A percentile compares a stretch with the other conserved stretches of the same genome.
Evolutionary conservation across 2,329 filamentous ascomycete species (phyloP).

Genomic region (Metarhizium brunneum): DNA sequence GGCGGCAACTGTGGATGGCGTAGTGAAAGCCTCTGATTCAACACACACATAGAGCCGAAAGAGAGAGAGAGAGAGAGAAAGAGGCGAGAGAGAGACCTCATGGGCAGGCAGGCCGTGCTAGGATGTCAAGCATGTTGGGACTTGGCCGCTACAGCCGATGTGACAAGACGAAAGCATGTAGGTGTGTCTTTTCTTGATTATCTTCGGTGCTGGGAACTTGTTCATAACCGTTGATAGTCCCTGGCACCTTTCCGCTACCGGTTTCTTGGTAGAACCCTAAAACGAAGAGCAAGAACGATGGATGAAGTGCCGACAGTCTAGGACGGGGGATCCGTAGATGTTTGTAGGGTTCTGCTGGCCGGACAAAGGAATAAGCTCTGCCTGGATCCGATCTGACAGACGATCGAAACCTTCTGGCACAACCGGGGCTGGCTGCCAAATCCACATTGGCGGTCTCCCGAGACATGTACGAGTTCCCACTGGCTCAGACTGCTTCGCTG

Average conservation of each 20-base stretch:
- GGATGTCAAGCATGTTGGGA: background rate
- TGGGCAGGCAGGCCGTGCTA: background rate
- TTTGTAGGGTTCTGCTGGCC: background rate
- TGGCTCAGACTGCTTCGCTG: slow-evolving; percentile 6
- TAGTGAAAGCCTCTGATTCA: background rate
- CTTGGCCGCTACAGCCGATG: background rate
- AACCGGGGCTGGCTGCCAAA: slow-evolving; percentile 6
- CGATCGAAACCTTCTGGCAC: slow-evolving; percentile 8
- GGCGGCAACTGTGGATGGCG: slow-evolving; percentile 4
- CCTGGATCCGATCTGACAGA: slow-evolving; percentile 6
- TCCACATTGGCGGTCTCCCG: slow-evolving; percentile 12
- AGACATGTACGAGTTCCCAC: slow-evolving; percentile 17
- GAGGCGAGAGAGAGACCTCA: background rate
- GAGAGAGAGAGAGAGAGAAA: background rate
- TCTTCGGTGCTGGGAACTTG: background rate
- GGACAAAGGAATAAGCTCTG: slow-evolving; percentile 1
- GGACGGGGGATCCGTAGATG: background rate
- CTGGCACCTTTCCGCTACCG: slow-evolving; percentile 3
- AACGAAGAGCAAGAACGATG: background rate
- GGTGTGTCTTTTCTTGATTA: background rate
- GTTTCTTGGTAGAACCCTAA: background rate
- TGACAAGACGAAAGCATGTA: background rate
- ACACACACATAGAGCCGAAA: background rate
- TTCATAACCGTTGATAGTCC: background rate
- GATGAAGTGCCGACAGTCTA: slow-evolving; percentile 1